Base-by-base conservation (phyloP, 345 rosid genomes). In the Combretum micranthum region DNA sequence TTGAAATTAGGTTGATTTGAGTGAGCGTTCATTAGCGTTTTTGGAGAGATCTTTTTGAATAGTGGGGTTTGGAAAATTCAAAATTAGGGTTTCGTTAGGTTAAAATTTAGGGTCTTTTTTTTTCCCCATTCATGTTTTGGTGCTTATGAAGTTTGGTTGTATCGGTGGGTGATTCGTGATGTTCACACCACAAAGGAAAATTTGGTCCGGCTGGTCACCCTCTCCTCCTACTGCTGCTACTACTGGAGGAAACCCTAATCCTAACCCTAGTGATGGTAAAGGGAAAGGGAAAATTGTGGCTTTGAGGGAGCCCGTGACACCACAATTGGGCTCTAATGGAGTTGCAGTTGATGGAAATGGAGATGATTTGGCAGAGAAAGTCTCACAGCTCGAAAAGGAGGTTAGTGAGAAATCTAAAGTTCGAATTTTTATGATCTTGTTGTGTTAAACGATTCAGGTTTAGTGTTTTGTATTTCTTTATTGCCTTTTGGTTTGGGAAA, bases 101-200 rank as follows among this genome's bases (percentile, higher is more conserved):
- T 32, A 4, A 32, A 32, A 32, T 25, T 39, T 67, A 26, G 68
- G 63, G 49, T 54, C 67, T 65, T 52, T 42, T 47, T 20, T 45
- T 25, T 53, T 55, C 20, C 17, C 42, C 65, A 47, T 25, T 48
- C 69, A 74, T 66, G 72, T 57, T 66, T 60, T 50, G 68, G 58
- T 72, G 69, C 65, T 61, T 61, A 60, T 53, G 52, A 61, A 57
- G 55, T 66, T 60, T 42, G 53, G 47, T 25, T 55, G 56, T 52
- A 20, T 12, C 37, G 61, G 52, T 37, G 52, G 69, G 20, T 15
- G 9, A 60, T 42, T 42, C 25, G 39, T 70, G 75, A 88, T 88
- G 98, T 77, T 83, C 70, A 84, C 95, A 68, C 96, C 96, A 59
- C 80, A 86, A 78, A 80, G 47, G 73, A 84, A 80, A 61, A 77